Conservation (phyloP, 345 rosid genomes). For the Lepidium didymum region DNA sequence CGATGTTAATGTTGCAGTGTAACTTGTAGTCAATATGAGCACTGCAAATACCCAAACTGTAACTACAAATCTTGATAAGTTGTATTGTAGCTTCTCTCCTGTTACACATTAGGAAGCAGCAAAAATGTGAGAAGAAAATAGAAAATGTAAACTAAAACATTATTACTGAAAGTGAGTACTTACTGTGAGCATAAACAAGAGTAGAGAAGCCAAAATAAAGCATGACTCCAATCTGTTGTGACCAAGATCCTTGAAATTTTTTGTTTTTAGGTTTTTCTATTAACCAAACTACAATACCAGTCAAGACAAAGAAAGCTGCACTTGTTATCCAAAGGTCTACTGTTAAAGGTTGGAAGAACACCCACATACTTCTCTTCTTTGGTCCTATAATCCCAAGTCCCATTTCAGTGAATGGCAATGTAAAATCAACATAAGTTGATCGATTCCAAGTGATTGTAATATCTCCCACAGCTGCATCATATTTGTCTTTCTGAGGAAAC, state of each 20-base stretch:
- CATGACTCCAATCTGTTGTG: slow-evolving; percentile 31
- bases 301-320: slow-evolving; percentile 33
- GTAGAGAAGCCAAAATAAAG: slow-evolving; percentile 49
- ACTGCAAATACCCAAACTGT: slow-evolving; percentile 49
- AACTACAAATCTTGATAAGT: slow-evolving; percentile 40
- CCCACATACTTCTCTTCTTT: slow-evolving; percentile 34
- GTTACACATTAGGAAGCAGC: background rate
- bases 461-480: slow-evolving; percentile 43
- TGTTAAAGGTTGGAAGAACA: slow-evolving; percentile 45
- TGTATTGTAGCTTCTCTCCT: slow-evolving; percentile 46
- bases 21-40: slow-evolving; percentile 43
- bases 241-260: slow-evolving; percentile 37
- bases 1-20: slow-evolving; percentile 45
- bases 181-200: slow-evolving; percentile 48
- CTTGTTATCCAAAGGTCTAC: slow-evolving; percentile 41
- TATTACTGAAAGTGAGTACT: background rate
- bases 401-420: slow-evolving; percentile 37
- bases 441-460: slow-evolving; percentile 34
- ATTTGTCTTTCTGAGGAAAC: slow-evolving; percentile 20
- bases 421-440: slow-evolving; percentile 36
- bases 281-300: slow-evolving; percentile 40
- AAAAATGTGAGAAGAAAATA: background rate
- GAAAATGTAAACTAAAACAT: no score
- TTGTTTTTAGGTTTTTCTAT: slow-evolving; percentile 35
- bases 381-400: slow-evolving; percentile 41